Evolutionary conservation across 768 basidiomycete genomes (phyloP).

Genomic region (Tephrocybe sp.): DNA sequence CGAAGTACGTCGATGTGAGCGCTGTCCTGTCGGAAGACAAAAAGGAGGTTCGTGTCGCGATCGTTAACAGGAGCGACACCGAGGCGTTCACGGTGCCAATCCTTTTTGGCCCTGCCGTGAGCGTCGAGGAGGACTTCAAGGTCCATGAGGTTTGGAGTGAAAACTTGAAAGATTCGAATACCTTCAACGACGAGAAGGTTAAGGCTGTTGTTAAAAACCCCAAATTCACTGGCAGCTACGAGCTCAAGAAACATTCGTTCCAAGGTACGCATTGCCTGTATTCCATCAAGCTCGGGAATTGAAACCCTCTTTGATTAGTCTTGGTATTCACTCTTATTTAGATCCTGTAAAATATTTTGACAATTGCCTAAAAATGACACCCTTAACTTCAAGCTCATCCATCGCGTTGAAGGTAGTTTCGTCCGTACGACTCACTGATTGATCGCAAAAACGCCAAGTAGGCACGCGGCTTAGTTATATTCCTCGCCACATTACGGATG

Average conservation of each 20-base stretch:
- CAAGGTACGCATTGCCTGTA: conserved; percentile 27
- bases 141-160: conserved; percentile 53
- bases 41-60: conserved; percentile 44
- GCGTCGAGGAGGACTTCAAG: conserved; percentile 24
- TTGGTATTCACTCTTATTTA: conserved; percentile 3
- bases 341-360: not conserved
- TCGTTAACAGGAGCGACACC: conserved; percentile 48
- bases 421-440: too few relatives aligned
- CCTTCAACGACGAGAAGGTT: conserved; percentile 41
- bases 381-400: too few relatives aligned
- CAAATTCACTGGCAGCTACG: conserved; percentile 32
- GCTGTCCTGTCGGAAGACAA: conserved; percentile 33
- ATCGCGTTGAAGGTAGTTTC: too few relatives aligned
- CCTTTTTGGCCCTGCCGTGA: conserved; percentile 29
- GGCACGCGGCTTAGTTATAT: too few relatives aligned
- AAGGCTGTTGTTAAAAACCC: conserved; percentile 26
- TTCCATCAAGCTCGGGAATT: not conserved
- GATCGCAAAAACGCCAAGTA: too few relatives aligned
- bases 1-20: conserved; percentile 47
- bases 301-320: not conserved
- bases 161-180: conserved; percentile 39
- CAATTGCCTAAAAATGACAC: too few relatives aligned
- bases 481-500: too few relatives aligned
- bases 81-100: conserved; percentile 36
- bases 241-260: conserved; percentile 46